A percentile compares a stretch with the other conserved stretches of the same genome.
These are phyloP conservation scores for Globisporangium takayamanum DNA, from an alignment of 352 stramenopile genomes.

Conservation along the genomic window DNA sequence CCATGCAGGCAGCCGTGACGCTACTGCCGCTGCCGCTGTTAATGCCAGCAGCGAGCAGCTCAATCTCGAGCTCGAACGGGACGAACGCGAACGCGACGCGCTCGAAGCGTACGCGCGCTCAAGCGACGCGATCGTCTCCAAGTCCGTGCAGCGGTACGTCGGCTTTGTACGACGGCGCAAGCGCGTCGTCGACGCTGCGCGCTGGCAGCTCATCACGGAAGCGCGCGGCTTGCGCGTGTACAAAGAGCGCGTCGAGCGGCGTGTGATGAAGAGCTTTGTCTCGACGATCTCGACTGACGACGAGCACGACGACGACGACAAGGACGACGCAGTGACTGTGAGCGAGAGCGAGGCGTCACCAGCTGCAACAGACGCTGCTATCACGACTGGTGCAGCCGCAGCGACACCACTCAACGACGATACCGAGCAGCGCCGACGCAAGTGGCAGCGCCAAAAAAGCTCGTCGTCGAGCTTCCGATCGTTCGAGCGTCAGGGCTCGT, in stretches of 20 bases:
- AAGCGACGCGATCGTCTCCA: conserved; percentile 49
- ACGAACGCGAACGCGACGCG: conserved; percentile 4
- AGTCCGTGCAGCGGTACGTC: conserved; percentile 43
- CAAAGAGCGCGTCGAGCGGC: conserved; percentile 37
- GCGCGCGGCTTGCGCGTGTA: conserved; percentile 46
- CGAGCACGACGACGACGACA: too few species aligned
- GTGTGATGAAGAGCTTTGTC: conserved; percentile 8
- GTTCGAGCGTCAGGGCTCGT: conserved; percentile 6
- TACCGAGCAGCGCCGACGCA: too few species aligned
- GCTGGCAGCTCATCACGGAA: conserved; percentile 34
- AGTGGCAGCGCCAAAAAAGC: background rate
- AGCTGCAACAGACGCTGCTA: background rate
- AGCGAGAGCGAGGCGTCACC: conserved; percentile 12
- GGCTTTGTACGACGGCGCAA: conserved; percentile 35
- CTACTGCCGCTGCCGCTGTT: background rate
- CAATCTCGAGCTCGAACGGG: background rate
- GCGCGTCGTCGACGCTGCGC: conserved; percentile 26
- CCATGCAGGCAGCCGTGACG: too few species aligned
- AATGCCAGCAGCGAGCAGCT: background rate
- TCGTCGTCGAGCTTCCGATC: background rate
- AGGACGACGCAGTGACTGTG: background rate
- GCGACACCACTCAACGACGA: background rate
- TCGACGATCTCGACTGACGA: background rate
- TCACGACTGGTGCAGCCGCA: background rate
- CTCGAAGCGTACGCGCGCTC: conserved; percentile 34